Evolutionary conservation across 768 basidiomycete genomes (phyloP), one percentile per base, ranked within the genome.

Genomic region (Calocera cornea): DNA sequence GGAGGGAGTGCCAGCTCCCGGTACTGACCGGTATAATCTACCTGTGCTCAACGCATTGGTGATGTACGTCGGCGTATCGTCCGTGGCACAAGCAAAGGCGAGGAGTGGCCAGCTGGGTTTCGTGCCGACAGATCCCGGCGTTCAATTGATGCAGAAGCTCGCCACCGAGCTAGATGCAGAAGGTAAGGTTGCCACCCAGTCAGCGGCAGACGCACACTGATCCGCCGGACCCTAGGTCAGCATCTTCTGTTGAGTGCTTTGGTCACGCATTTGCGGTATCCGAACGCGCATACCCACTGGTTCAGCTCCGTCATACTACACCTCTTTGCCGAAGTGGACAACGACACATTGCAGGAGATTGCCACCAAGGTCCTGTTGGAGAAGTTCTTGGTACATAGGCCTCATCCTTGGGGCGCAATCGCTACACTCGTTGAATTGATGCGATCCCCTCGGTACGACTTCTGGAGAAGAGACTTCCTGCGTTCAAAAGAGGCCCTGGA

Each of bases 261-360:
- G 76, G 89, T 92, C 49, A 84, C 94, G 72, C 95, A 98, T 75
- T 81, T 99, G 70, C 91, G 97, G 73, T 98, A 95, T 82, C 95
- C 97, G 34, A 97, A 95, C 73, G 91, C 95, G 11, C 97, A 99
- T 81, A 99, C 95, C 64, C 89, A 92, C 77, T 99, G 95, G 93
- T 98, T 95, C 83, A 91, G 89, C 75, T 89, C 87, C 50, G 83
- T 97, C 70, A 80, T 97, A 66, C 84, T 98, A 65, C 85, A 93
- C 75, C 84, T 95, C 49, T 98, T 97, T 80, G 73, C 81, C 64
- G 89, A 93, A 74, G 83, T 89, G 69, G 84, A 86, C 73, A 85
- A 86, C 69, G 89, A 89, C 67, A 83, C 83, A 49, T 87, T 90
- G 80, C 82, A 84, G 72, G 90, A 94, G 75, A 84, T 92, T 70